Evolutionary conservation across 192 early-diverging fungal species (phyloP), one percentile per base, ranked within the genome.

Genomic region (Physocladia obscura): DNA sequence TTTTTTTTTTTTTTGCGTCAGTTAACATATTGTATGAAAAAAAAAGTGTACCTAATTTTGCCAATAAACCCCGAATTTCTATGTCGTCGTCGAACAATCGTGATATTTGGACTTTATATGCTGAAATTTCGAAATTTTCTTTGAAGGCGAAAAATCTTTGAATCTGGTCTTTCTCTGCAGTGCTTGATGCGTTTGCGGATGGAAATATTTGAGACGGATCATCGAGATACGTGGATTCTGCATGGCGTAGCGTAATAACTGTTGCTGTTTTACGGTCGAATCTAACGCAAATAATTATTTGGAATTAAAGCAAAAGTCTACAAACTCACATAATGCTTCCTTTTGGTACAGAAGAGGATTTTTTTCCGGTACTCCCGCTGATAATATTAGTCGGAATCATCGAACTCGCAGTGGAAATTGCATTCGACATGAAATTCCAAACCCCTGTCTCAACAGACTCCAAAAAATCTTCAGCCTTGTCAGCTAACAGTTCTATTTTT

Each of bases 221-320:
- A 2, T 30, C 40, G 19, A 67, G 31, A 62, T 64, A 76, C 5
- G 70, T 77, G 1, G 69, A 26, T 19, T 60, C 38, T 21, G 67
- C 70, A 37, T 57, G 61, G 26, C 71, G 74, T 8, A 79, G 31
- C 0, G 76, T 17, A 35, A 74, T 30, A 35, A 74, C 29, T 21
- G 57, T 59, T 0, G 77, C 78, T 37, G 78, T 52, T 47, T 74
- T 75, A 22, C 78, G 74, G 57, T 75, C 71, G 70, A 62, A 77
- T 31, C 69, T 77, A 51, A 48, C 22, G 17, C 57, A 5, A 21
- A 17, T 26, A 22, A 54, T 24, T 13, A 31, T 13, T 32, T 6
- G 19, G 11, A 36, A 65, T 15, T 2, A 8, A 31, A 62, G 34
- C 31, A 44, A 37, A 5, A 44, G 35, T 21, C 17, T 54, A 39